phyloP scores from a whole-genome alignment of 2,329 filamentous ascomycete genomes.

The Dactylellina parvicollis region DNA sequence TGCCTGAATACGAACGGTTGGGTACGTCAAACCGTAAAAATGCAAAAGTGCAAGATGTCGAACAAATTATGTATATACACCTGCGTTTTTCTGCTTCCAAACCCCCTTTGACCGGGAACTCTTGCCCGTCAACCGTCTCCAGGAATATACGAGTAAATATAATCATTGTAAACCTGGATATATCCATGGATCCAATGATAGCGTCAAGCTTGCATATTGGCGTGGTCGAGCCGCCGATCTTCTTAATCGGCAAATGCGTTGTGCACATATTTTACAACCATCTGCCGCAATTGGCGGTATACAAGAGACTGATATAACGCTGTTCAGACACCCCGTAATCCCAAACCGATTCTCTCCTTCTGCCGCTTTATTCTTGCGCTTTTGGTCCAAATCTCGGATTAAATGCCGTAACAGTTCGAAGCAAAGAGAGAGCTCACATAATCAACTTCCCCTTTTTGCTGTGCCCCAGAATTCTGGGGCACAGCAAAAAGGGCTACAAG shows the following conservation, averaged over 20 bases:
- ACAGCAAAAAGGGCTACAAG: neutral
- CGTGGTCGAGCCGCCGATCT: neutral
- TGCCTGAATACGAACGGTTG: no score
- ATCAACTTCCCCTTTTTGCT: neutral
- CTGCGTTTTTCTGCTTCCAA: no score
- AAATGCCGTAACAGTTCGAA: neutral
- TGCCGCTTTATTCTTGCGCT: constrained; percentile 5
- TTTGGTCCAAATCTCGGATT: constrained; percentile 7
- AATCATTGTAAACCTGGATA: no score
- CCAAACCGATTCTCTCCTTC: neutral
- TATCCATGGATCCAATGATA: no score
- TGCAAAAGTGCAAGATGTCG: no score
- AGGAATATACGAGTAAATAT: no score
- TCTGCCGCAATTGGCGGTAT: neutral
- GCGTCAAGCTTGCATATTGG: no score
- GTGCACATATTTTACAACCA: neutral
- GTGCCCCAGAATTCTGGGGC: neutral
- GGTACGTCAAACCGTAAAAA: no score
- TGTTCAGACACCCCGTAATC: no score
- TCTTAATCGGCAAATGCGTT: neutral
- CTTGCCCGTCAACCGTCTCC: no score
- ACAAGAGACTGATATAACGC: neutral
- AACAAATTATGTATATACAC: no score
- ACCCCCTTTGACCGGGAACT: no score
- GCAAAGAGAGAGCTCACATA: neutral